A percentile compares a stretch with the other conserved stretches of the same genome.
Conservation (phyloP, 192 early-diverging fungal species). For the Anaeromyces robustus region DNA sequence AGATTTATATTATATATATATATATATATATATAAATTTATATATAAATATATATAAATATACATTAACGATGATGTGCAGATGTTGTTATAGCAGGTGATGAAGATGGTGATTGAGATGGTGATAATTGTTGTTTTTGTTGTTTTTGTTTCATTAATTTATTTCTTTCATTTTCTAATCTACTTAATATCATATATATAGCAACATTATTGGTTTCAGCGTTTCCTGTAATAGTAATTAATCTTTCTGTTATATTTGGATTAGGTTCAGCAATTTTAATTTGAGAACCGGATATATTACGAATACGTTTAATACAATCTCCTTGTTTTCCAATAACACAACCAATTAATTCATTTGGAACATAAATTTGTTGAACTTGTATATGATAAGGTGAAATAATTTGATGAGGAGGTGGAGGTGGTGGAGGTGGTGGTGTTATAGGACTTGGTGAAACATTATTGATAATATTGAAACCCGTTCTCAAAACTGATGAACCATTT, state of each 20-base stretch:
- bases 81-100: too few species aligned
- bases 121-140: not conserved
- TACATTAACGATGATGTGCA: too few species aligned
- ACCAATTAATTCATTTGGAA: conserved; percentile 89
- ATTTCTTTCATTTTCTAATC: conserved; percentile 67
- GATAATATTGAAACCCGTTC: not conserved
- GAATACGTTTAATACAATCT: conserved; percentile 14
- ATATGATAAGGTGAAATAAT: not conserved
- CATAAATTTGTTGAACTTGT: conserved; percentile 46
- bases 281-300: conserved; percentile 26
- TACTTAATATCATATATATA: conserved; percentile 70
- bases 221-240: conserved; percentile 82
- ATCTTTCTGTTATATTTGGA: conserved; percentile 63
- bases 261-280: conserved; percentile 82
- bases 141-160: not conserved
- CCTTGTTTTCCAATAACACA: conserved; percentile 94
- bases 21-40: too few species aligned
- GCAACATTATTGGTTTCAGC: conserved; percentile 79
- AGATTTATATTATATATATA: too few species aligned
- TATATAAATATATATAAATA: too few species aligned
- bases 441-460: not conserved
- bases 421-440: not conserved
- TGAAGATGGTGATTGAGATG: not conserved
- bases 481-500: conserved; percentile 1
- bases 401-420: not conserved